Evolutionary conservation across 2,329 filamentous ascomycete species (phyloP).

Genomic region (Pseudogymnoascus sp.): DNA sequence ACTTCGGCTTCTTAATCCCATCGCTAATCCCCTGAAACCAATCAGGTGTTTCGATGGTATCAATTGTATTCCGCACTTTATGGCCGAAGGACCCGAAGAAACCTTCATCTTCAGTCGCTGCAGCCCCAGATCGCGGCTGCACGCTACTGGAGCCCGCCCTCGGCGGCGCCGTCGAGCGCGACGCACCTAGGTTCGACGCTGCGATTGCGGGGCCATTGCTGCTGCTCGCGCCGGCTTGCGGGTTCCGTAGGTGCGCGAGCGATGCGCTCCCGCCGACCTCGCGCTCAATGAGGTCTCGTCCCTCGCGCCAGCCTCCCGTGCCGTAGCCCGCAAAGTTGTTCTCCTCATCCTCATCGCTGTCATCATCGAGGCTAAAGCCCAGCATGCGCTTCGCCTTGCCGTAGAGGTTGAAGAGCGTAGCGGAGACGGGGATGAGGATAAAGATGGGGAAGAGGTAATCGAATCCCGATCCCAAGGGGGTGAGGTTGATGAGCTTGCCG

Average conservation of each 20-base stretch:
- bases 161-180: slow-evolving; percentile 25
- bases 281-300: slow-evolving; percentile 78
- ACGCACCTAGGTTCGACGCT: slow-evolving; percentile 22
- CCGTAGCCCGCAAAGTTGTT: slow-evolving; percentile 59
- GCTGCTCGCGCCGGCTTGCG: not conserved
- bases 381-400: slow-evolving; percentile 64
- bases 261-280: slow-evolving; percentile 63
- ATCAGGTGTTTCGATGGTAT: slow-evolving; percentile 69
- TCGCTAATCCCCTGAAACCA: slow-evolving; percentile 70
- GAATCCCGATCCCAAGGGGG: slow-evolving; percentile 73
- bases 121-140: too few relatives aligned
- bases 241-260: slow-evolving; percentile 37
- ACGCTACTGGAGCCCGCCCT: not conserved
- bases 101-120: slow-evolving; percentile 67
- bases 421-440: slow-evolving; percentile 75
- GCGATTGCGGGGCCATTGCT: slow-evolving; percentile 28
- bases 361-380: slow-evolving; percentile 75
- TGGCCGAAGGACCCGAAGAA: slow-evolving; percentile 80
- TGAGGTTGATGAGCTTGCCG: slow-evolving; percentile 74
- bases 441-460: slow-evolving; percentile 84
- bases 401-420: slow-evolving; percentile 84
- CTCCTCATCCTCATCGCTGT: slow-evolving; percentile 45
- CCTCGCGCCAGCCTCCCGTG: slow-evolving; percentile 82
- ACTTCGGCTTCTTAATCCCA: slow-evolving; percentile 67
- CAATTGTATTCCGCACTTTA: slow-evolving; percentile 84